A percentile compares a stretch with the other conserved stretches of the same genome.
These are phyloP conservation scores for Hypoxylon sp. DNA, from an alignment of 2,329 filamentous ascomycete genomes.

Conservation along the genomic window DNA sequence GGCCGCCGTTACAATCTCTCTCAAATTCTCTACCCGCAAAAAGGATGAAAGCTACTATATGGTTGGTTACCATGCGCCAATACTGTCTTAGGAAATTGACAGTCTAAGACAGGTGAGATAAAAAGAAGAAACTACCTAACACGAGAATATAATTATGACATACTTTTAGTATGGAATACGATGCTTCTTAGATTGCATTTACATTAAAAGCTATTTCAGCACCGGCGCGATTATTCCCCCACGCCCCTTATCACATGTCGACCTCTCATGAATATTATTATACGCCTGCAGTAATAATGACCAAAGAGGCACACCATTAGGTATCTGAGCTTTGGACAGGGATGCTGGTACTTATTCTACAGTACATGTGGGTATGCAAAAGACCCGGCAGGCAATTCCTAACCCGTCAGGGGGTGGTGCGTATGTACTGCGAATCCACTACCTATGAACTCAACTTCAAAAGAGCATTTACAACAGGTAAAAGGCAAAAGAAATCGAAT, in stretches of 20 bases:
- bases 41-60: background rate
- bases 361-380: constrained; percentile 17
- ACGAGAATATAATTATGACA: too few relatives aligned
- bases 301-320: constrained; percentile 9
- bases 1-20: constrained; percentile 4
- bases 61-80: too few relatives aligned
- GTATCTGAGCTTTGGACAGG: constrained; percentile 6
- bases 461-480: too few relatives aligned
- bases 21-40: too few relatives aligned
- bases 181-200: too few relatives aligned
- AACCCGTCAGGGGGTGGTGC: constrained; percentile 13
- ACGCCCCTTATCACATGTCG: constrained; percentile 29
- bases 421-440: too few relatives aligned
- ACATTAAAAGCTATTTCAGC: constrained; percentile 6
- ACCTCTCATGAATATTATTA: constrained; percentile 9
- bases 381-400: constrained; percentile 4
- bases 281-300: constrained; percentile 14
- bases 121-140: too few relatives aligned
- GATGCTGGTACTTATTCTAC: constrained; percentile 11
- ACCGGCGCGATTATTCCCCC: constrained; percentile 1
- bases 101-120: background rate
- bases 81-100: background rate
- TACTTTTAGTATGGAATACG: too few relatives aligned
- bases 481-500: too few relatives aligned
- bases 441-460: too few relatives aligned